A percentile compares a stretch with the other conserved stretches of the same genome.
These are phyloP conservation scores for Pseudopediastrum boryanum DNA, from an alignment of 139 green algal species.

Conservation along the genomic window DNA sequence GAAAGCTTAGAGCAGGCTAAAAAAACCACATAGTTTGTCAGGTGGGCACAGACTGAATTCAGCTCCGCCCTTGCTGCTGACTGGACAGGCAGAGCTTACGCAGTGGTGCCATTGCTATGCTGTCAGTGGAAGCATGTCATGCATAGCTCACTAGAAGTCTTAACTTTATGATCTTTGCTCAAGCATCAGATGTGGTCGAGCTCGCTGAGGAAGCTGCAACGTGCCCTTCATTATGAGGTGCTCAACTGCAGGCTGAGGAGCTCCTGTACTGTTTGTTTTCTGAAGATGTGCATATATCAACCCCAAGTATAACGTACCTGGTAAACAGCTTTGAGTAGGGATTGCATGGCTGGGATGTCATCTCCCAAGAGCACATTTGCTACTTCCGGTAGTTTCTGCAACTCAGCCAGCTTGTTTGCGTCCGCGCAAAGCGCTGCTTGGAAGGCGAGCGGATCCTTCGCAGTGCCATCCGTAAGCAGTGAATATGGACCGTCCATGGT, in stretches of 20 bases:
- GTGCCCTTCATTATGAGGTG: not conserved
- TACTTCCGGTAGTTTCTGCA: slow-evolving; percentile 58
- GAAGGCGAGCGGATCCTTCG: slow-evolving; percentile 73
- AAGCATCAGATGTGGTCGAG: not conserved
- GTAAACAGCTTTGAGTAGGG: slow-evolving; percentile 69
- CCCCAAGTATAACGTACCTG: slow-evolving; percentile 34
- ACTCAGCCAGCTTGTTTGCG: slow-evolving; percentile 49
- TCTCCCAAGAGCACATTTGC: slow-evolving; percentile 62
- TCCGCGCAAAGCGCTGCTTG: slow-evolving; percentile 60
- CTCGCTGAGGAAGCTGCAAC: not conserved
- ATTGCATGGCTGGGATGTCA: slow-evolving; percentile 69
- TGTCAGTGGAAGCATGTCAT: not conserved
- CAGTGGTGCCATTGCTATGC: too few relatives aligned
- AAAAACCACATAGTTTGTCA: too few relatives aligned
- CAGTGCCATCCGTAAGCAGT: slow-evolving; percentile 69
- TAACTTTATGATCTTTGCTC: not conserved
- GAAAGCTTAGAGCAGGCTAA: too few relatives aligned
- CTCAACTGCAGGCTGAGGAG: not conserved
- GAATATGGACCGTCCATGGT: slow-evolving; percentile 53
- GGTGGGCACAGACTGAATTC: too few relatives aligned
- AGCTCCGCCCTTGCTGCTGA: too few relatives aligned
- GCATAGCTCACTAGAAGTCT: not conserved
- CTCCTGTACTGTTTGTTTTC: not conserved
- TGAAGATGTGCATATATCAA: not conserved
- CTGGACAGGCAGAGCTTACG: too few relatives aligned